Evolutionary conservation across 2,329 filamentous ascomycete genomes (phyloP).

Genomic region (Alternaria sp.): DNA sequence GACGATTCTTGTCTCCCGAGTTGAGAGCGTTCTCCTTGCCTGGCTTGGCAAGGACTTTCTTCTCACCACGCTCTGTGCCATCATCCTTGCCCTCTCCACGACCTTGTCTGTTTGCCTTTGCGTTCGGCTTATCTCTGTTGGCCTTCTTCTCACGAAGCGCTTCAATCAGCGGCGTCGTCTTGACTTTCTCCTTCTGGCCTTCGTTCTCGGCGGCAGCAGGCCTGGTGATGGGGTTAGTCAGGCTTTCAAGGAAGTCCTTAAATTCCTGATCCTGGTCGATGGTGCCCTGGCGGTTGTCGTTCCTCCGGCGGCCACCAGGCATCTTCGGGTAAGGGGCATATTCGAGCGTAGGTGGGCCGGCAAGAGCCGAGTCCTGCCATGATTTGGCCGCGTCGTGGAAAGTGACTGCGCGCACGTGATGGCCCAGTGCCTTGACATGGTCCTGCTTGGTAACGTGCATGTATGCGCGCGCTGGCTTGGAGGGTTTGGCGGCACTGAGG

Average conservation of each 20-base stretch:
- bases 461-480: slow-evolving; percentile 80
- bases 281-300: slow-evolving; percentile 87
- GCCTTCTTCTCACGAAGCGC: slow-evolving; percentile 92
- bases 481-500: slow-evolving; percentile 73
- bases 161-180: slow-evolving; percentile 87
- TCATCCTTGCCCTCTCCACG: slow-evolving; percentile 70
- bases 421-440: slow-evolving; percentile 71
- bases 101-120: slow-evolving; percentile 64
- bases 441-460: slow-evolving; percentile 79
- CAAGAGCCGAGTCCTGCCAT: slow-evolving; percentile 72
- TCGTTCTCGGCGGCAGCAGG: slow-evolving; percentile 62
- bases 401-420: slow-evolving; percentile 70
- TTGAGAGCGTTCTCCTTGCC: slow-evolving; percentile 44
- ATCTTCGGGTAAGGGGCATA: slow-evolving; percentile 85
- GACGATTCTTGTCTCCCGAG: slow-evolving; percentile 52
- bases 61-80: slow-evolving; percentile 53
- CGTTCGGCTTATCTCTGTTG: slow-evolving; percentile 67
- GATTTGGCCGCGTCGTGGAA: slow-evolving; percentile 87
- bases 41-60: slow-evolving; percentile 47
- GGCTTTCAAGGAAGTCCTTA: slow-evolving; percentile 86
- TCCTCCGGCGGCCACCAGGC: slow-evolving; percentile 75
- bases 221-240: slow-evolving; percentile 77
- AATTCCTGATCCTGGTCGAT: slow-evolving; percentile 98
- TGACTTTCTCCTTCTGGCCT: slow-evolving; percentile 68
- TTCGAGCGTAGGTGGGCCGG: slow-evolving; percentile 82